Percentiles rank a stretch among this genome's conserved stretches.
These are phyloP conservation scores for Coelastrella sp. DNA, from an alignment of 139 green algal species.

Conservation along the genomic window DNA sequence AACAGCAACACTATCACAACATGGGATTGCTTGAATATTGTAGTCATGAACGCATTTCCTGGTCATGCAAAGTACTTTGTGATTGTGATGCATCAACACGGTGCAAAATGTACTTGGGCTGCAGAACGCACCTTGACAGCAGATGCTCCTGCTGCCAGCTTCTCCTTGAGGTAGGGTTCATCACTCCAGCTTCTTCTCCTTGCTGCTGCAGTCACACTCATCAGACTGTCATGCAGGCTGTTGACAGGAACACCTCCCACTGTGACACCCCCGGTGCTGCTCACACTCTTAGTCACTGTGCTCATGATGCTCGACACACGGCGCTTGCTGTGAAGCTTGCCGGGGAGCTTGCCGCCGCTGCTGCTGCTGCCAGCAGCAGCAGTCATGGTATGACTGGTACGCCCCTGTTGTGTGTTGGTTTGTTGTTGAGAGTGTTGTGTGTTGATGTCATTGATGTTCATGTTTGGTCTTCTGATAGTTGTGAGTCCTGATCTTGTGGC, in stretches of 20 bases:
- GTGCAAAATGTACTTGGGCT: not conserved
- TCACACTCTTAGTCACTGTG: conserved; percentile 3
- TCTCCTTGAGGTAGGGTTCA: conserved; percentile 16
- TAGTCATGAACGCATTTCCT: too few relatives aligned
- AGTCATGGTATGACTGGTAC: not conserved
- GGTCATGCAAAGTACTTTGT: too few relatives aligned
- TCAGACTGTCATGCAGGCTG: not conserved
- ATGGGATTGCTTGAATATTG: too few relatives aligned
- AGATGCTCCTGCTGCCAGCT: conserved; percentile 1
- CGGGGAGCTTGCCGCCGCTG: not conserved
- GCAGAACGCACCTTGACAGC: not conserved
- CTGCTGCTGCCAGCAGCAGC: not conserved
- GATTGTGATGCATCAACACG: too few relatives aligned
- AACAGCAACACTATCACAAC: too few relatives aligned
- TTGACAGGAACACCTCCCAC: not conserved
- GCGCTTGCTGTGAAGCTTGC: not conserved
- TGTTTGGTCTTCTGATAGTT: conserved; percentile 1
- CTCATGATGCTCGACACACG: not conserved
- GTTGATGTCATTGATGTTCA: not conserved
- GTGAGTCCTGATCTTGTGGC: conserved; percentile 19
- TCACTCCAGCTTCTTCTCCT: not conserved
- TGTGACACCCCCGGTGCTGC: not conserved
- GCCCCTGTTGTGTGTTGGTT: not conserved
- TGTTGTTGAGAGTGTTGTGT: not conserved
- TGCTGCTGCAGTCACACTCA: not conserved